Percentiles rank a stretch among this genome's conserved stretches.
Conservation (phyloP, 352 stramenopile species). For the Saprolegnia parasitica region DNA sequence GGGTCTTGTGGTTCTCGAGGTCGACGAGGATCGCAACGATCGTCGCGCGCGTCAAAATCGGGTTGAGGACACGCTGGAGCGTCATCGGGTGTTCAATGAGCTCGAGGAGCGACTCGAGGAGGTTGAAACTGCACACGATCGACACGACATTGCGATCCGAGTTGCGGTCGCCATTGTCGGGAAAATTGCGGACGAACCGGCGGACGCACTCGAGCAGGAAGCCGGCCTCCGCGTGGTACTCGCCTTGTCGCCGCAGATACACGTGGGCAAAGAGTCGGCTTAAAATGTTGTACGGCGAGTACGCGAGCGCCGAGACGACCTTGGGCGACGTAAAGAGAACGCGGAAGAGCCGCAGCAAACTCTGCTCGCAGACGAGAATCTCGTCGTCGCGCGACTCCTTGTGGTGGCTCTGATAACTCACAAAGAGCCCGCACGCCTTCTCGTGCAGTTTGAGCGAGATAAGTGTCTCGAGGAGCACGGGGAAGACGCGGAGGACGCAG, state of each 20-base stretch:
- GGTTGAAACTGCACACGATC: constrained; percentile 53
- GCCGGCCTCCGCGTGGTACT: constrained; percentile 27
- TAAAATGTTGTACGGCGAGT: constrained; percentile 27
- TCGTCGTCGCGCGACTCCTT: constrained; percentile 52
- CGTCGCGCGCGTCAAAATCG: constrained; percentile 53
- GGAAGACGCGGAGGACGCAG: constrained; percentile 48
- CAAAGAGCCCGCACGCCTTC: constrained; percentile 56
- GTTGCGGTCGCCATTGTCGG: constrained; percentile 60
- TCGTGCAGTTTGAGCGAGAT: constrained; percentile 55
- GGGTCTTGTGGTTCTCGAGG: constrained; percentile 66
- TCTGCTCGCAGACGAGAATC: constrained; percentile 51
- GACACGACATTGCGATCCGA: constrained; percentile 64
- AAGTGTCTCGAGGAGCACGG: constrained; percentile 50
- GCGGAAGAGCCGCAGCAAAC: constrained; percentile 24
- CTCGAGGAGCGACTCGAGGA: constrained; percentile 71
- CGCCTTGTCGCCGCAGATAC: constrained; percentile 2
- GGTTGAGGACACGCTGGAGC: constrained; percentile 57
- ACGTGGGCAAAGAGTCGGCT: constrained; percentile 21
- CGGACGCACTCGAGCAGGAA: constrained; percentile 76
- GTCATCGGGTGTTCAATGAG: constrained; percentile 59
- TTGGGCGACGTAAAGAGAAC: constrained; percentile 24
- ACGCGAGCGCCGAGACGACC: constrained; percentile 19
- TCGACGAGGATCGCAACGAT: constrained; percentile 75
- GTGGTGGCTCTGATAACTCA: constrained; percentile 21
- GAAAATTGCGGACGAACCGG: constrained; percentile 59